These are phyloP conservation scores for Citrus inodora DNA, from an alignment of 345 rosid genomes.

Conservation along the genomic window DNA sequence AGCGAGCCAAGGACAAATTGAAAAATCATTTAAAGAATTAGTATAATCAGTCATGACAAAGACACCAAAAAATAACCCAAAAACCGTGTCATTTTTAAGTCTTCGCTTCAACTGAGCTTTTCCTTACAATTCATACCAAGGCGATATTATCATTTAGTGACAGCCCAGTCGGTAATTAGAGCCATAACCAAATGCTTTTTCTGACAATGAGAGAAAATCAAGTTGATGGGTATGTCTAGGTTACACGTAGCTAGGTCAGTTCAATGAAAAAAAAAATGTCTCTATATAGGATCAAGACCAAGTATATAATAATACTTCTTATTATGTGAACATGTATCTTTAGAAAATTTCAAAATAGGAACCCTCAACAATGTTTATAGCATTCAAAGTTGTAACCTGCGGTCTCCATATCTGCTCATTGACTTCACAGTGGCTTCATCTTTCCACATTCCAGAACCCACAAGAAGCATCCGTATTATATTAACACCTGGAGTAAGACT, in stretches of 20 bases:
- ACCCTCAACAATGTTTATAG: background rate
- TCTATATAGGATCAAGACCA: background rate
- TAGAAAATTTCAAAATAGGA: background rate
- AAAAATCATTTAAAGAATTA: constrained; percentile 1
- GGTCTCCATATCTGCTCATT: constrained; percentile 91
- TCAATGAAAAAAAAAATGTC: background rate
- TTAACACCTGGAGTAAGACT: constrained; percentile 65
- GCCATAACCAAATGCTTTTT: background rate
- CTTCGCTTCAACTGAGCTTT: background rate
- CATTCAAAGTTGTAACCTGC: constrained; percentile 44
- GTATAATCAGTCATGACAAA: background rate
- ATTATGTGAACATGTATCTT: background rate
- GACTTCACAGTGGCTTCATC: constrained; percentile 89
- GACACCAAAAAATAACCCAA: background rate
- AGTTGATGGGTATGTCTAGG: background rate
- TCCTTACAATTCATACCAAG: background rate
- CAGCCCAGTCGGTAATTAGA: background rate
- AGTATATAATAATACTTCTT: background rate
- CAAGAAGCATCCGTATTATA: constrained; percentile 64
- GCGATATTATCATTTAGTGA: background rate
- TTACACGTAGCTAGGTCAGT: background rate
- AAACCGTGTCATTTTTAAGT: background rate
- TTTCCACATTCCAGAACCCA: constrained; percentile 75
- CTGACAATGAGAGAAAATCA: background rate
- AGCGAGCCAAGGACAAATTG: constrained; percentile 14